These are phyloP conservation scores for Ophiocordyceps sinensis DNA, from an alignment of 2,329 filamentous ascomycete species.

Conservation along the genomic window DNA sequence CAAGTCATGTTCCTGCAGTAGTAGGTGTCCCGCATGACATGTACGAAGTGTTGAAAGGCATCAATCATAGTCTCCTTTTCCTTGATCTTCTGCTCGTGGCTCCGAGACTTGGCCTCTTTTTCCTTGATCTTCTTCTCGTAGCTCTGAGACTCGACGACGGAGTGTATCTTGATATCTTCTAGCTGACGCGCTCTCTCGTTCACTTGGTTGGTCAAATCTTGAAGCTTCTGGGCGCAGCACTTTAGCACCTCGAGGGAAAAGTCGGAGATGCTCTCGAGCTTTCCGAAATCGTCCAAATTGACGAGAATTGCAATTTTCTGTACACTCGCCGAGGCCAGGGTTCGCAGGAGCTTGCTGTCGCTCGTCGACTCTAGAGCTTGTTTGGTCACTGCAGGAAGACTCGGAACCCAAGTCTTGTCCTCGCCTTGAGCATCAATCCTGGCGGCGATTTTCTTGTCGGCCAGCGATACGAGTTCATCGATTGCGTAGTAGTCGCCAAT, in stretches of 20 bases:
- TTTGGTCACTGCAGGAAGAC: neutral
- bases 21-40: neutral
- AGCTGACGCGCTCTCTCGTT: too few species aligned
- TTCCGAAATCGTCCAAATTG: neutral
- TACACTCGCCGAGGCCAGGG: neutral
- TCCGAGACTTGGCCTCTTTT: neutral
- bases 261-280: neutral
- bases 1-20: neutral
- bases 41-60: neutral
- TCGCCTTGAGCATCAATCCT: neutral
- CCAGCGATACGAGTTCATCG: conserved; percentile 3
- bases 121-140: neutral
- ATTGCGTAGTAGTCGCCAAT: conserved; percentile 10
- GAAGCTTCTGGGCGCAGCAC: neutral
- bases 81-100: too few species aligned
- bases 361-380: neutral
- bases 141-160: neutral
- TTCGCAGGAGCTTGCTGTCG: neutral
- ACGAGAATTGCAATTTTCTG: neutral
- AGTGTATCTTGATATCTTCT: neutral
- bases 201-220: too few species aligned
- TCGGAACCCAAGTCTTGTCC: neutral
- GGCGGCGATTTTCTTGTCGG: conserved; percentile 3
- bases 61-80: neutral
- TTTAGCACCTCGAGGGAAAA: neutral